Percentiles rank a stretch among this genome's conserved stretches.
These are phyloP conservation scores for Diaporthe sp. DNA, from an alignment of 2,329 filamentous ascomycete species.

Conservation along the genomic window DNA sequence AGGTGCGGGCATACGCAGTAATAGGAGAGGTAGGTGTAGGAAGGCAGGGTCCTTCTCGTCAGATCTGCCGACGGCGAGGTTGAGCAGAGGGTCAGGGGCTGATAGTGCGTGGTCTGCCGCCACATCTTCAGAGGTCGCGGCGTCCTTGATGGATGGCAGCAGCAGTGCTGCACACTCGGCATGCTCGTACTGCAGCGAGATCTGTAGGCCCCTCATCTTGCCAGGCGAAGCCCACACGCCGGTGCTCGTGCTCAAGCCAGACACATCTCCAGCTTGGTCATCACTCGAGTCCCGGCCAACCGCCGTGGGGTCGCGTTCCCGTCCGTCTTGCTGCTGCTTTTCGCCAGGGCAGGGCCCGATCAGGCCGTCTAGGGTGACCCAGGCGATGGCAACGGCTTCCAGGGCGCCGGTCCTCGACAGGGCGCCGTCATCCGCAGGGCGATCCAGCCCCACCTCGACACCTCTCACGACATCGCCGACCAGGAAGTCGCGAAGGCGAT, in stretches of 20 bases:
- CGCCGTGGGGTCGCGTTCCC: slow-evolving; percentile 41
- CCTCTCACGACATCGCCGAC: slow-evolving; percentile 73
- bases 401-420: slow-evolving; percentile 59
- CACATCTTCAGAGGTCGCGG: not conserved
- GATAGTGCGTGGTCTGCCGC: not conserved
- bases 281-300: not conserved
- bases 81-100: not conserved
- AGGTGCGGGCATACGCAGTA: slow-evolving; percentile 69
- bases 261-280: slow-evolving; percentile 27
- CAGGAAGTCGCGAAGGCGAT: slow-evolving; percentile 66
- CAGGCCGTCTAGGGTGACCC: slow-evolving; percentile 54
- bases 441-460: slow-evolving; percentile 66
- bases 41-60: slow-evolving; percentile 51
- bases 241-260: slow-evolving; percentile 7
- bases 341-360: slow-evolving; percentile 47
- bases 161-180: slow-evolving; percentile 65
- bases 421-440: slow-evolving; percentile 53
- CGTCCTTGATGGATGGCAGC: slow-evolving; percentile 54
- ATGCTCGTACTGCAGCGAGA: slow-evolving; percentile 68
- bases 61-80: slow-evolving; percentile 11
- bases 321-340: slow-evolving; percentile 16
- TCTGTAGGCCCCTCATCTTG: slow-evolving; percentile 54
- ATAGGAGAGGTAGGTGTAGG: slow-evolving; percentile 64
- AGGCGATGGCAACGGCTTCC: slow-evolving; percentile 62
- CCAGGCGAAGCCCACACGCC: slow-evolving; percentile 38